phyloP scores from a whole-genome alignment of 2,329 filamentous ascomycete species.

The Chaetomium sp. region DNA sequence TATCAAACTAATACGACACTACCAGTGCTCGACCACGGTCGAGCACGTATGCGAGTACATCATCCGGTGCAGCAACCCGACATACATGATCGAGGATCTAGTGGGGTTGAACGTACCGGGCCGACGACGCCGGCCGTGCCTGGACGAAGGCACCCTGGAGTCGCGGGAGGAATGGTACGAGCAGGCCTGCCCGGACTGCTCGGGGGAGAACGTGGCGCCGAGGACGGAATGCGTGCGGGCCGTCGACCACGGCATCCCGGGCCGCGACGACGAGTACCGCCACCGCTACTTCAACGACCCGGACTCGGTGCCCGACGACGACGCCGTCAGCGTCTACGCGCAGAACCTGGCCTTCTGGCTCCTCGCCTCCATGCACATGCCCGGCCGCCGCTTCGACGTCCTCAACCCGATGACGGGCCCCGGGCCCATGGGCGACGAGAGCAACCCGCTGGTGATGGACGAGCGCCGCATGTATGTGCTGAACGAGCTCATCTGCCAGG shows the following conservation, averaged over 20 bases:
- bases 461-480: not conserved
- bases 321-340: not conserved
- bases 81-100: not conserved
- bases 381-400: accelerated
- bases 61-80: slow-evolving; percentile 10
- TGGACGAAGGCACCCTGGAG: not conserved
- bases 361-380: not conserved
- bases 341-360: not conserved
- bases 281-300: not conserved
- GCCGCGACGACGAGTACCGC: not conserved
- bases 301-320: not conserved
- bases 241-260: not conserved
- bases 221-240: not conserved
- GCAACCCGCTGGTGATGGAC: not conserved
- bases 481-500: not conserved
- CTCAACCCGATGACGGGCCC: not conserved
- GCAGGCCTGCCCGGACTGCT: slow-evolving; percentile 8
- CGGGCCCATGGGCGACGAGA: not conserved
- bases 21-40: not conserved
- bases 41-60: slow-evolving; percentile 11
- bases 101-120: too few species aligned
- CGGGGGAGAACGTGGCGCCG: not conserved
- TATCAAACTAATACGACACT: slow-evolving; percentile 12
- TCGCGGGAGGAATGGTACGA: slow-evolving; percentile 6
- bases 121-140: not conserved